Evolutionary conservation across 768 basidiomycete genomes (phyloP).

Genomic region (Trametes gibbosa): DNA sequence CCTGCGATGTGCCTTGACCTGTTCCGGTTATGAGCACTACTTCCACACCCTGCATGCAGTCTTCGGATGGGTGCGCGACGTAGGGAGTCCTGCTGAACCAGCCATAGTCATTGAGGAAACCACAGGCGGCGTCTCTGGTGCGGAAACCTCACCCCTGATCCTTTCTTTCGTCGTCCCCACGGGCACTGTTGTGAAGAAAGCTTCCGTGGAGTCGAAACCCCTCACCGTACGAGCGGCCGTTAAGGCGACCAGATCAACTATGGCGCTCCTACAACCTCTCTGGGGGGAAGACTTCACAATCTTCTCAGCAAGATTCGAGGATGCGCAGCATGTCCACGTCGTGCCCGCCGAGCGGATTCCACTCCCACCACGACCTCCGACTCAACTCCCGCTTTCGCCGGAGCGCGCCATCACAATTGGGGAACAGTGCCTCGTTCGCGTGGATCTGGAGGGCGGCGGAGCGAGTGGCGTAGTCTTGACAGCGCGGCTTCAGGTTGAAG

Average conservation of each 20-base stretch:
- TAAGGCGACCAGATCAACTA: not conserved
- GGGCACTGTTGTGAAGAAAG: constrained; percentile 15
- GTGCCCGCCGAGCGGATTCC: constrained; percentile 21
- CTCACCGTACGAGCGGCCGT: not conserved
- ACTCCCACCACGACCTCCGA: not conserved
- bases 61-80: not conserved
- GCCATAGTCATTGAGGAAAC: constrained; percentile 6
- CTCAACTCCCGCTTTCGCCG: not conserved
- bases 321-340: constrained; percentile 21
- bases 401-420: not conserved
- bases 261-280: constrained; percentile 24
- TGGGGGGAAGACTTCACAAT: constrained; percentile 23
- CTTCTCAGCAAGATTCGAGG: constrained; percentile 21
- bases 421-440: not conserved
- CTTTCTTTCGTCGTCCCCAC: constrained; percentile 27
- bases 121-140: not conserved
- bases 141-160: not conserved
- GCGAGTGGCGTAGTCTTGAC: constrained; percentile 1
- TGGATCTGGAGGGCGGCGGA: constrained; percentile 13
- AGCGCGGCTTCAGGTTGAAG: constrained; percentile 8
- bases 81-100: not conserved
- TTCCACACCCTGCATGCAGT: constrained; percentile 21
- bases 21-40: constrained; percentile 17
- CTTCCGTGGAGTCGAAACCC: not conserved
- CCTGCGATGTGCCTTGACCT: constrained; percentile 23